phyloP scores from a whole-genome alignment of 1,139 yeast genomes.

The Candida anutae region DNA sequence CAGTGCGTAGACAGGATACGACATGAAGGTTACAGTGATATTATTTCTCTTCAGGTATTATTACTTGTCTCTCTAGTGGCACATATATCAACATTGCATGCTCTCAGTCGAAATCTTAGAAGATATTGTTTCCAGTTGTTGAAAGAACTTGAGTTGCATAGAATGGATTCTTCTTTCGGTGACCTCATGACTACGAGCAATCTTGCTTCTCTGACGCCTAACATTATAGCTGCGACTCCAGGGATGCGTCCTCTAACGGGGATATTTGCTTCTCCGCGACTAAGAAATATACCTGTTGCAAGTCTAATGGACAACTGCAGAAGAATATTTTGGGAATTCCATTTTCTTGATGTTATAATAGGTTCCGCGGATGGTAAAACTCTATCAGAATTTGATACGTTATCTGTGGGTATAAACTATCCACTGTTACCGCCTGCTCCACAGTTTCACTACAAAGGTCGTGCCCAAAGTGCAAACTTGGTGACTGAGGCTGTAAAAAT shows the following conservation, averaged over 20 bases:
- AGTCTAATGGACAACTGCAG: slow-evolving; percentile 27
- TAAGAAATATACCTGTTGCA: slow-evolving; percentile 8
- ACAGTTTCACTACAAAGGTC: slow-evolving; percentile 37
- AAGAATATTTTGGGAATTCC: slow-evolving; percentile 41
- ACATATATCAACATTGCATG: slow-evolving; percentile 42
- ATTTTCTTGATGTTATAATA: slow-evolving; percentile 40
- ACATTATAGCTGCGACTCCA: neutral
- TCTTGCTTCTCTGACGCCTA: neutral
- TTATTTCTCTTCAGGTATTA: slow-evolving; percentile 33
- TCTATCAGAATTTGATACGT: slow-evolving; percentile 27
- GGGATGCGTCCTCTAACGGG: neutral
- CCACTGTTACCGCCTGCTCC: slow-evolving; percentile 26
- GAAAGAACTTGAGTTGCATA: slow-evolving; percentile 24
- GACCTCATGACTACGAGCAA: too few relatives aligned
- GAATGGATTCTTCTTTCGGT: slow-evolving; percentile 21
- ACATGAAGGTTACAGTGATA: slow-evolving; percentile 7
- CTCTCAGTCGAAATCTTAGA: slow-evolving; percentile 29
- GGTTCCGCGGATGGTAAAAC: slow-evolving; percentile 48
- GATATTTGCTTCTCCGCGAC: slow-evolving; percentile 9
- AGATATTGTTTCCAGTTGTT: slow-evolving; percentile 29
- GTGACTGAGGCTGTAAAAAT: slow-evolving; percentile 41
- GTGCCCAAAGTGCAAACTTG: slow-evolving; percentile 39
- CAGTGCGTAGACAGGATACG: slow-evolving; percentile 27
- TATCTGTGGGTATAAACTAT: slow-evolving; percentile 22
- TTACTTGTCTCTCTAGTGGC: slow-evolving; percentile 31